Conservation (phyloP, 2,329 filamentous ascomycete genomes). For the Aspergillus sp. region DNA sequence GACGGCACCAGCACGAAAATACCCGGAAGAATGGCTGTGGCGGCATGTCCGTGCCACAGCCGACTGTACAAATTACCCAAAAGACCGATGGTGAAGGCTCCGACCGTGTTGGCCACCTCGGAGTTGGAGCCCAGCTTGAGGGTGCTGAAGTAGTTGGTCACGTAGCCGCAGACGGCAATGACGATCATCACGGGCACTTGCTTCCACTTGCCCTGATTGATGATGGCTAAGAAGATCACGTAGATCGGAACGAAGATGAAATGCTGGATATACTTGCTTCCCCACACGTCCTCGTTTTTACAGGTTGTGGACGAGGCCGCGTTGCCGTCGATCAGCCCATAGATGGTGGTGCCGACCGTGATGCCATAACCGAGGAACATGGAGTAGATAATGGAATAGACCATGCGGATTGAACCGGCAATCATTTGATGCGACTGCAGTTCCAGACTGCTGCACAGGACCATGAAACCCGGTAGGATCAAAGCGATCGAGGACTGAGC, state of each 20-base stretch:
- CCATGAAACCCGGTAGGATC: conserved; percentile 70
- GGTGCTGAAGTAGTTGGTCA: conserved; percentile 73
- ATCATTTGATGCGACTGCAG: conserved; percentile 70
- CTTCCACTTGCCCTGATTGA: conserved; percentile 78
- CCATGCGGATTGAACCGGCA: conserved; percentile 71
- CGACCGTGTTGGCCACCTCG: conserved; percentile 74
- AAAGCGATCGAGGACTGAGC: conserved; percentile 73
- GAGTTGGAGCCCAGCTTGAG: conserved; percentile 67
- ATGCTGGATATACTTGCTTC: conserved; percentile 48
- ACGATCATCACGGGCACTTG: conserved; percentile 73
- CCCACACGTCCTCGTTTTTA: conserved; percentile 29
- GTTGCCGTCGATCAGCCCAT: conserved; percentile 60
- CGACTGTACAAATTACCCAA: conserved; percentile 76
- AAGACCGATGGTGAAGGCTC: conserved; percentile 73
- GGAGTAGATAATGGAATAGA: conserved; percentile 73
- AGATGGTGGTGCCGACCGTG: conserved; percentile 65
- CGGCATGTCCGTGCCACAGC: conserved; percentile 71
- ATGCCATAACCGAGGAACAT: conserved; percentile 73
- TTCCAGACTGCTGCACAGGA: conserved; percentile 63
- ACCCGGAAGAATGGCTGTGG: conserved; percentile 78
- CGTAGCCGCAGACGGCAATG: conserved; percentile 71
- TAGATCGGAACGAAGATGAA: conserved; percentile 75
- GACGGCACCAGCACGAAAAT: conserved; percentile 71
- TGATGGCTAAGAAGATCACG: conserved; percentile 70
- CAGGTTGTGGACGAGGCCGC: conserved; percentile 53